Percentiles rank a stretch among this genome's conserved stretches.
phyloP scores from a whole-genome alignment of 352 stramenopile species.

The Phytophthora multivora region DNA sequence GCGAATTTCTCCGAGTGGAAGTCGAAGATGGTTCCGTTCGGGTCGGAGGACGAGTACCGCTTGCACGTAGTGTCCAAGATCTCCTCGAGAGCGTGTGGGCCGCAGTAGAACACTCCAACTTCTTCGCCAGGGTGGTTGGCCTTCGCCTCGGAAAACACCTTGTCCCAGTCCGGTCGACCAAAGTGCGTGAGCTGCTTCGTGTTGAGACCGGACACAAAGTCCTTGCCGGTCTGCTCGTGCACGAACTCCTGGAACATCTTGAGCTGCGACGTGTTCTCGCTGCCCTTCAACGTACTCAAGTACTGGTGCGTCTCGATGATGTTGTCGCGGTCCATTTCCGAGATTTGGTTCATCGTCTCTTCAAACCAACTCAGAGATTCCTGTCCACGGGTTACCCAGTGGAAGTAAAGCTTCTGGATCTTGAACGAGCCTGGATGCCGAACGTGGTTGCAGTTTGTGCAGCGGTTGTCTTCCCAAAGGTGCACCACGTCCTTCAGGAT shows the following conservation, averaged over 20 bases:
- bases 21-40: conserved; percentile 72
- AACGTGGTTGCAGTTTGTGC: conserved; percentile 74
- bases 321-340: conserved; percentile 75
- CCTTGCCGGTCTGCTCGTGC: conserved; percentile 73
- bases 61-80: conserved; percentile 74
- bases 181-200: conserved; percentile 88
- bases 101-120: conserved; percentile 90
- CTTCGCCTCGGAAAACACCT: conserved; percentile 64
- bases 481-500: conserved; percentile 82
- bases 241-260: conserved; percentile 89
- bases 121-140: conserved; percentile 62
- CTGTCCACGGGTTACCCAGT: conserved; percentile 84
- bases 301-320: conserved; percentile 87
- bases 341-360: conserved; percentile 87
- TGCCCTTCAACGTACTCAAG: conserved; percentile 77
- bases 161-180: conserved; percentile 85
- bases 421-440: conserved; percentile 72
- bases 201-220: conserved; percentile 81
- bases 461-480: conserved; percentile 78
- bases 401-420: conserved; percentile 88
- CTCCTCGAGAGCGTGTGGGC: conserved; percentile 78
- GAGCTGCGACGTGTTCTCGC: conserved; percentile 74
- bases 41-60: conserved; percentile 60
- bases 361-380: conserved; percentile 86
- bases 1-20: conserved; percentile 88